These are phyloP conservation scores for Paxillus ammoniavirescens DNA, from an alignment of 768 basidiomycete species.

Conservation along the genomic window DNA sequence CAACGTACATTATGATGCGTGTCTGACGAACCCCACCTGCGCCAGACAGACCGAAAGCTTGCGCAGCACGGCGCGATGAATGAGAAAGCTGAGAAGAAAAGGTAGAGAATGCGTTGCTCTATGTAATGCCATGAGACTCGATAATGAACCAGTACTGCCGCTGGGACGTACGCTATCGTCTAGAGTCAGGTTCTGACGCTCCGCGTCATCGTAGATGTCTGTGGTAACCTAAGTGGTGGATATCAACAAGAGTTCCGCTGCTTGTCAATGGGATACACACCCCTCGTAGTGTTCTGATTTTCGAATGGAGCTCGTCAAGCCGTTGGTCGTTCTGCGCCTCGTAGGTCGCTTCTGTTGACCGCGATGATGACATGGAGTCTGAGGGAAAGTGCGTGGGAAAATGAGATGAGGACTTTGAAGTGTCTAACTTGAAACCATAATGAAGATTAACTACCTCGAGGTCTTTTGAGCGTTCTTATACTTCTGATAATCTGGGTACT, in stretches of 20 bases:
- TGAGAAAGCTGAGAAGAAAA: constrained; percentile 63
- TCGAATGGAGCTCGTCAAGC: constrained; percentile 81
- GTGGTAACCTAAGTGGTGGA: constrained; percentile 63
- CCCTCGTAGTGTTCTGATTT: constrained; percentile 78
- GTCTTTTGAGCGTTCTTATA: too few species aligned
- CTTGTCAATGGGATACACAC: constrained; percentile 38
- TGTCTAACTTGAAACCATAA: too few species aligned
- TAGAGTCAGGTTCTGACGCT: constrained; percentile 75
- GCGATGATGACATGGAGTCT: constrained; percentile 35
- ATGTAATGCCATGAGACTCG: not conserved
- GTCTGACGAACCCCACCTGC: constrained; percentile 66
- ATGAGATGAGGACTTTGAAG: not conserved
- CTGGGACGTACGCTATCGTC: constrained; percentile 64
- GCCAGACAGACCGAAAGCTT: constrained; percentile 66
- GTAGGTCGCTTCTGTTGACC: constrained; percentile 65
- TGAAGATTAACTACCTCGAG: too few species aligned
- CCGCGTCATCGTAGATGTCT: constrained; percentile 83
- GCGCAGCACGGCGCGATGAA: constrained; percentile 66
- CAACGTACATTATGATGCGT: constrained; percentile 62
- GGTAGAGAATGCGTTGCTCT: constrained; percentile 67
- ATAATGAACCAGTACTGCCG: not conserved
- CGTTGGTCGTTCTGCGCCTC: constrained; percentile 84
- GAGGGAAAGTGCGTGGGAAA: constrained; percentile 20
- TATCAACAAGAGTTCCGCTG: not conserved
- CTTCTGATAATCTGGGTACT: too few species aligned